Evolutionary conservation across 2,329 filamentous ascomycete species (phyloP), one percentile per base, ranked within the genome.

Genomic region (Aspergillus unguis): DNA sequence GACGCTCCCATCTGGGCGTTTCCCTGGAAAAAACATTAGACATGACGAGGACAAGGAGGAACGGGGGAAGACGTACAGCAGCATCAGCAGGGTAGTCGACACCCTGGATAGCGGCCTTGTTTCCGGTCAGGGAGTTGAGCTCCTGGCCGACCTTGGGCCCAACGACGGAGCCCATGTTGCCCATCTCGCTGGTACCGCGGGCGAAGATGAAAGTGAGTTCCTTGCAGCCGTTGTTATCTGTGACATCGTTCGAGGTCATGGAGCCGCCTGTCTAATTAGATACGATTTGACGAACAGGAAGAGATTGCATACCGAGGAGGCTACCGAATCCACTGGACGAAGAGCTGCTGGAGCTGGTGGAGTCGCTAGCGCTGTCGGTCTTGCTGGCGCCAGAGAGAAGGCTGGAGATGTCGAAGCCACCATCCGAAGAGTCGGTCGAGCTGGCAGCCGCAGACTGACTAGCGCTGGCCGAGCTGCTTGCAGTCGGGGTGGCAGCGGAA

Each of bases 201-300:
- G 74, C 74, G 49, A 74, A 76, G 48, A 76, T 71, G 47, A 76
- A 65, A 2, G 74, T 76, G 57, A 75, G 55, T 2, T 68, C 66
- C 44, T 74, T 67, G 63, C 74, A 77, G 60, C 65, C 70, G 23
- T 54, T 63, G 53, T 72, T 69, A 37, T 70, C 59, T 6, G 62
- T 65, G 32, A 77, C 65, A 7, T 71, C 73, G 55, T 75, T 75
- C 42, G 71, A 69, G 6, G 63, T 67, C 4, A 46, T 65, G n/a
- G 62, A 63, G 27, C 64, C 63, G 53, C 44, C 47, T 49, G 25
- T 3, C 36, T 4, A 25, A 5, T 48, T 48, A 48, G 45, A 26
- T 23, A 33, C 5, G 36, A 38, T 25, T n/a, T 37, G 35, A 25
- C 36, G 11, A 32, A 32, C 23, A 31, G 58, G 17, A 17, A 6